Evolutionary conservation across 2,329 filamentous ascomycete species (phyloP).

Genomic region (Alternaria sp.): DNA sequence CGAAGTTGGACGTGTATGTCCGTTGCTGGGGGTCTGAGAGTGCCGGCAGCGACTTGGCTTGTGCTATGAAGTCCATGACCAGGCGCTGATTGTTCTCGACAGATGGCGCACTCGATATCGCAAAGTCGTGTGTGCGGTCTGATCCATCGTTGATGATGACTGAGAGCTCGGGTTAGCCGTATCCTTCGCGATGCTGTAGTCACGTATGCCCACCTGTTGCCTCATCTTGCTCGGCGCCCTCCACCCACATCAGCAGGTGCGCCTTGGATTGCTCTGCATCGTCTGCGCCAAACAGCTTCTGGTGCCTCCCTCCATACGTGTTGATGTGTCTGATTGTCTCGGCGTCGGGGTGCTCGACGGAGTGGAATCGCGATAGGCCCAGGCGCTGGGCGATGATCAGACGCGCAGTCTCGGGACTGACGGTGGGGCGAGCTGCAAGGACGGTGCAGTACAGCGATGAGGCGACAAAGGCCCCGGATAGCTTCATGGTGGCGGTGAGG

Average conservation of each 20-base stretch:
- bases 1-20: conserved; percentile 33
- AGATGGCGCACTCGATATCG: conserved; percentile 42
- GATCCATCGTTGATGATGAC: conserved; percentile 30
- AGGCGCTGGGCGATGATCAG: conserved; percentile 59
- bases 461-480: conserved; percentile 47
- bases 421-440: conserved; percentile 38
- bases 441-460: conserved; percentile 50
- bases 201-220: conserved; percentile 36
- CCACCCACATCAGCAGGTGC: conserved; percentile 49
- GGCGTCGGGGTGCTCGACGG: conserved; percentile 48
- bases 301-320: conserved; percentile 50
- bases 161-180: conserved; percentile 26
- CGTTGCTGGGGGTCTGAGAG: conserved; percentile 31
- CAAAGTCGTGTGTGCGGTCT: conserved; percentile 31
- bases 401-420: conserved; percentile 54
- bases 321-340: conserved; percentile 56
- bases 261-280: conserved; percentile 26
- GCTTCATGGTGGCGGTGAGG: conserved; percentile 53
- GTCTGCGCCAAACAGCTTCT: conserved; percentile 49
- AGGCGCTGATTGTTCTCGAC: conserved; percentile 45
- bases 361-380: conserved; percentile 58
- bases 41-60: conserved; percentile 41
- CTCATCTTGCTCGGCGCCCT: conserved; percentile 45
- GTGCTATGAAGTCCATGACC: conserved; percentile 43
- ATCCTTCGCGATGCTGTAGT: neutral